These are phyloP conservation scores for Neodidymelliopsis sp. DNA, from an alignment of 2,329 filamentous ascomycete genomes.

Conservation along the genomic window DNA sequence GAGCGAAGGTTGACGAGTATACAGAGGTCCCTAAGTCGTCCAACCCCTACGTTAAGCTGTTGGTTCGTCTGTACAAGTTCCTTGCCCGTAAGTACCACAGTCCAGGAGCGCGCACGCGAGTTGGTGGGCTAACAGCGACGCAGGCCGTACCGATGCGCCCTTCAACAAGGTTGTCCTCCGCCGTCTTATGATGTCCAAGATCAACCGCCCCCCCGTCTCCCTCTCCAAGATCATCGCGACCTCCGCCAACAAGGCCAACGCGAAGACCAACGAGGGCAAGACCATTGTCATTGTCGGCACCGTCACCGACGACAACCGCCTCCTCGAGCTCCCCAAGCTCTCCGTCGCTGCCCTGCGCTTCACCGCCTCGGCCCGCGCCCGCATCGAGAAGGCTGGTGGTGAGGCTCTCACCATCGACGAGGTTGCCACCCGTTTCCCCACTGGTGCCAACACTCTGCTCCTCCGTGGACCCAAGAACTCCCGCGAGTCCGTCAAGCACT, in stretches of 20 bases:
- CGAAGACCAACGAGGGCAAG: slow-evolving; percentile 71
- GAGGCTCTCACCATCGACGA: slow-evolving; percentile 96
- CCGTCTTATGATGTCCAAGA: slow-evolving; percentile 97
- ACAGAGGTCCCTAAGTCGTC: slow-evolving; percentile 76
- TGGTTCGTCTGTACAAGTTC: slow-evolving; percentile 99
- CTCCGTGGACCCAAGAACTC: slow-evolving; percentile 98
- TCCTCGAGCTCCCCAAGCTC: slow-evolving; percentile 80
- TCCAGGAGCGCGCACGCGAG: slow-evolving; percentile 14
- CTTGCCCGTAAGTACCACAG: slow-evolving; percentile 77
- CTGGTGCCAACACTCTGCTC: slow-evolving; percentile 94
- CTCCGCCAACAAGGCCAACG: slow-evolving; percentile 60
- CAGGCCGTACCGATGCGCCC: slow-evolving; percentile 92
- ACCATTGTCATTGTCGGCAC: slow-evolving; percentile 77
- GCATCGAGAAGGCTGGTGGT: slow-evolving; percentile 92
- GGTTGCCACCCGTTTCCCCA: slow-evolving; percentile 92
- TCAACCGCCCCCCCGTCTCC: slow-evolving; percentile 88
- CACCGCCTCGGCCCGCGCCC: slow-evolving; percentile 92
- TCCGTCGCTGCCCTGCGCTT: slow-evolving; percentile 94
- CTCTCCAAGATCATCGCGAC: slow-evolving; percentile 83
- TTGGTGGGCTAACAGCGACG: slow-evolving; percentile 34
- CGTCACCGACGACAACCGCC: slow-evolving; percentile 22
- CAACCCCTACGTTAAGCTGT: slow-evolving; percentile 95
- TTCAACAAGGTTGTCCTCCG: slow-evolving; percentile 99
- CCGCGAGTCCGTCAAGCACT: slow-evolving; percentile 98
- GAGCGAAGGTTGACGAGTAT: slow-evolving; percentile 47